These are phyloP conservation scores for Mycena amicta DNA, from an alignment of 768 basidiomycete genomes.

Conservation along the genomic window DNA sequence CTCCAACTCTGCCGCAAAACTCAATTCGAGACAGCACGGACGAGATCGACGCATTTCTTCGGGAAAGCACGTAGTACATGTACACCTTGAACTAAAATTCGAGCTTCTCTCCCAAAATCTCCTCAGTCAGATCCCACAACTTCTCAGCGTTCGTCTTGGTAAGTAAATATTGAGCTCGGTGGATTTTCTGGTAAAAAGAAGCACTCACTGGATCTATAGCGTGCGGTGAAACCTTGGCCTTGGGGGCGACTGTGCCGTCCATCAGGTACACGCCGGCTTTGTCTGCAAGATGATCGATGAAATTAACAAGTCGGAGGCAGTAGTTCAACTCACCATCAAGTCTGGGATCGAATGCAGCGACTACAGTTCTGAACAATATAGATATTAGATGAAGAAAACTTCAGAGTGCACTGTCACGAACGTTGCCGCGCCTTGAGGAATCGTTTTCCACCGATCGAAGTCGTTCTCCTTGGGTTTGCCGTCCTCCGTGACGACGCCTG, in stretches of 20 bases:
- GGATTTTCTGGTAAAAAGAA: too few relatives aligned
- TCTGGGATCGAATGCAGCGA: conserved; percentile 18
- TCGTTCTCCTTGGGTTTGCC: conserved; percentile 5
- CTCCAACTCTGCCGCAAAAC: too few relatives aligned
- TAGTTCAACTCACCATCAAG: conserved; percentile 4
- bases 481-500: conserved; percentile 13
- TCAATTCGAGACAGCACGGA: too few relatives aligned
- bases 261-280: neutral
- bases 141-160: neutral
- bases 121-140: neutral
- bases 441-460: conserved; percentile 10
- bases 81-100: too few relatives aligned
- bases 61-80: too few relatives aligned
- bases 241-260: neutral
- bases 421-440: conserved; percentile 18
- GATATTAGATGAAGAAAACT: neutral
- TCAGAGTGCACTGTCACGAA: neutral
- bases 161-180: too few relatives aligned
- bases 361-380: neutral
- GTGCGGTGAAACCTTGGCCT: neutral
- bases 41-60: too few relatives aligned
- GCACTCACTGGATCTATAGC: neutral
- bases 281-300: too few relatives aligned
- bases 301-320: too few relatives aligned
- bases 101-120: neutral